Percentiles rank a stretch among this genome's conserved stretches.
Evolutionary conservation across 2,329 filamentous ascomycete genomes (phyloP).

Genomic region (Dothistroma pini): DNA sequence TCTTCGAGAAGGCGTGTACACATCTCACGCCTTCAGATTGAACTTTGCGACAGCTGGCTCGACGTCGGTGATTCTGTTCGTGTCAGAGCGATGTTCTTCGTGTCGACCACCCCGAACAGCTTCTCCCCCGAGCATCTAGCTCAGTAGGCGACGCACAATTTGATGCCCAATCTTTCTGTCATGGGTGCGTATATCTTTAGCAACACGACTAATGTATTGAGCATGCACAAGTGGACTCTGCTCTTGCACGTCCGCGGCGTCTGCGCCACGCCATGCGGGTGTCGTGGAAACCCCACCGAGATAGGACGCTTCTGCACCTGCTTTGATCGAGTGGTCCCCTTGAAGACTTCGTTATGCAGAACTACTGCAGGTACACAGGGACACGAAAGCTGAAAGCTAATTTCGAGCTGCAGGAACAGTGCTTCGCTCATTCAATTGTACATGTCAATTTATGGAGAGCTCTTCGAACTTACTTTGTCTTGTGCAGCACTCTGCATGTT

Average conservation of each 20-base stretch:
- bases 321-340: neutral
- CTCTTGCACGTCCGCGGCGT: conserved; percentile 4
- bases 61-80: conserved; percentile 5
- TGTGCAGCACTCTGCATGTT: neutral
- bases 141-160: neutral
- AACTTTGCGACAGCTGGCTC: neutral
- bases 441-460: conserved; percentile 2
- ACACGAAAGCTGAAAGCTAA: conserved; percentile 11
- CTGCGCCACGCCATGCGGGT: neutral
- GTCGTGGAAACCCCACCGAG: neutral
- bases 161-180: conserved; percentile 2
- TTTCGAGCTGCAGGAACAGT: conserved; percentile 15
- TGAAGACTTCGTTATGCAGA: conserved; percentile 11
- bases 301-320: conserved; percentile 2
- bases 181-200: conserved; percentile 6
- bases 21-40: neutral
- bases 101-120: neutral
- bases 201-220: conserved; percentile 5
- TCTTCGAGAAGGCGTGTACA: conserved; percentile 18
- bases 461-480: neutral
- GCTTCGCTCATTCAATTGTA: conserved; percentile 5
- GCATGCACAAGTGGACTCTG: conserved; percentile 11
- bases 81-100: neutral
- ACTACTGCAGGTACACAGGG: conserved; percentile 21
- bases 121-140: neutral